Percentiles rank a stretch among this genome's conserved stretches.
These are phyloP conservation scores for Chimonanthus salicifolius DNA, from an alignment of 164 flowering plant genomes.

Conservation along the genomic window DNA sequence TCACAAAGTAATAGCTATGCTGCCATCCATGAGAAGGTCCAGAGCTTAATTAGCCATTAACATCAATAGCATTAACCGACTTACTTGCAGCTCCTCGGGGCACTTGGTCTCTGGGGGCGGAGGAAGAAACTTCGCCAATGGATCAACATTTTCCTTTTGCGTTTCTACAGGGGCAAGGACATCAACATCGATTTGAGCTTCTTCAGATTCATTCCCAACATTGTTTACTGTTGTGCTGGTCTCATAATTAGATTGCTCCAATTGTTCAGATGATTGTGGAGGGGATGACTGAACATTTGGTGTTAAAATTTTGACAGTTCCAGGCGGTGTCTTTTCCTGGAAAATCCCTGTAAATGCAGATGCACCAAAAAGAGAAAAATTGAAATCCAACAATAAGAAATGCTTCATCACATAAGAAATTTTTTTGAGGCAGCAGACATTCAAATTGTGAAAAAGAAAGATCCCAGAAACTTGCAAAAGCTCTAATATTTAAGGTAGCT, in stretches of 20 bases:
- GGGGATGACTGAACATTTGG: slow-evolving; percentile 32
- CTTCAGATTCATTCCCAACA: slow-evolving; percentile 28
- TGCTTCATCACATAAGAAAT: not conserved
- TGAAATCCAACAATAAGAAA: not conserved
- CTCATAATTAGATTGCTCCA: slow-evolving; percentile 33
- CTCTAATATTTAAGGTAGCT: not conserved
- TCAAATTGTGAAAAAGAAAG: not conserved
- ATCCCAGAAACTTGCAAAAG: no score
- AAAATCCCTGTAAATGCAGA: slow-evolving; percentile 34
- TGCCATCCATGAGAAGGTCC: no score
- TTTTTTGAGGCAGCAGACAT: not conserved
- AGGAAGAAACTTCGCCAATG: slow-evolving; percentile 66
- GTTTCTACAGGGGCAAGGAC: slow-evolving; percentile 26
- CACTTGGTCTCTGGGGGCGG: slow-evolving; percentile 65
- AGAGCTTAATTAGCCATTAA: no score
- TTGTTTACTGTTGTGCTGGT: slow-evolving; percentile 10
- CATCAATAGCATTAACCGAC: not conserved
- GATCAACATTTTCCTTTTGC: slow-evolving; percentile 37
- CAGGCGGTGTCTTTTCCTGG: slow-evolving; percentile 33
- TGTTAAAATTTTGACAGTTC: slow-evolving; percentile 27
- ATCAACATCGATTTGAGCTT: slow-evolving; percentile 26
- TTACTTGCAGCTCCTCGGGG: slow-evolving; percentile 83
- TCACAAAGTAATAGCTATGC: no score
- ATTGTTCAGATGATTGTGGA: slow-evolving; percentile 34
- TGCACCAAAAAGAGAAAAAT: not conserved